These are phyloP conservation scores for Hippophae rhamnoides DNA, from an alignment of 306 rosid species.

Conservation along the genomic window DNA sequence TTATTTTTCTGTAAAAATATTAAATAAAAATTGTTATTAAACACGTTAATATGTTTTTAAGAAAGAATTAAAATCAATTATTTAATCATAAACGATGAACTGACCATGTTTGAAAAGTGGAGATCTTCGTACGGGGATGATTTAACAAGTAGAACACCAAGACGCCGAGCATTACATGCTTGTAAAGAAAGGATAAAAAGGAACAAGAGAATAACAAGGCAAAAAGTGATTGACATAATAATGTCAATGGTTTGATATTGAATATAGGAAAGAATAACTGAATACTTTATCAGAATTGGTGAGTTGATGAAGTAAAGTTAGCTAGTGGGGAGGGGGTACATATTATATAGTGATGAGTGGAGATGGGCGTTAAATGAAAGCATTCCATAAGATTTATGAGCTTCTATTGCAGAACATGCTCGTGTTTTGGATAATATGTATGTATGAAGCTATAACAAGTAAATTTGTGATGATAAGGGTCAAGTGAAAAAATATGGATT, in stretches of 20 bases:
- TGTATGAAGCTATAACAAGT: constrained; percentile 20
- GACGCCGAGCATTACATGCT: constrained; percentile 49
- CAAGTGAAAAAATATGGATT: constrained; percentile 21
- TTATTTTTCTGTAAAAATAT: too few species aligned
- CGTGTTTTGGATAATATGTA: constrained; percentile 35
- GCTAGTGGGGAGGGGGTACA: constrained; percentile 6
- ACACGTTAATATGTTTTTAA: too few species aligned
- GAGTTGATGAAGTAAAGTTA: not conserved
- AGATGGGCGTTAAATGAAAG: constrained; percentile 48
- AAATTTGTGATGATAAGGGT: not conserved
- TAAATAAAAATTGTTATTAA: too few species aligned
- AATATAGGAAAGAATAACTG: constrained; percentile 10
- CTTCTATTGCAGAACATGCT: constrained; percentile 45
- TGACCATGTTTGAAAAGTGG: constrained; percentile 29
- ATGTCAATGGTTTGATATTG: not conserved
- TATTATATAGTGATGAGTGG: constrained; percentile 18
- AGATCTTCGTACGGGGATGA: constrained; percentile 18
- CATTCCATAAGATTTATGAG: constrained; percentile 25
- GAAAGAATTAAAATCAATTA: too few species aligned
- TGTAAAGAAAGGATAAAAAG: constrained; percentile 44
- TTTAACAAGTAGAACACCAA: constrained; percentile 9
- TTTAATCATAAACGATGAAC: not conserved
- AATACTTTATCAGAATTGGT: constrained; percentile 4
- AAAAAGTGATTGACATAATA: constrained; percentile 37
- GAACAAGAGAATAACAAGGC: constrained; percentile 31